A percentile compares a stretch with the other conserved stretches of the same genome.
Evolutionary conservation across 371 early-diverging fungal species (phyloP).

Genomic region (Mucor saturninus): DNA sequence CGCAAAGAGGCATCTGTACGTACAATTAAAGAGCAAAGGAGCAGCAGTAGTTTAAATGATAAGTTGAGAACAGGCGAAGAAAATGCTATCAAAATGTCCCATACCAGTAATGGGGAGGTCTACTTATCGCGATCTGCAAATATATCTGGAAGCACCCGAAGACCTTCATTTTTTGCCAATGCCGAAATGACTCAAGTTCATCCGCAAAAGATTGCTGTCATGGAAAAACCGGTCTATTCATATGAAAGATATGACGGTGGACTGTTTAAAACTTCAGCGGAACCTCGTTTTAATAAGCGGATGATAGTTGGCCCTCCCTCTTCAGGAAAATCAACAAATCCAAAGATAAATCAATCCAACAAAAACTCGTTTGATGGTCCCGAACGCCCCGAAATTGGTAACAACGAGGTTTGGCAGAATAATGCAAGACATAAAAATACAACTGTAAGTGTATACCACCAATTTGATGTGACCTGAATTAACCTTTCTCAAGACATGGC

Average conservation of each 20-base stretch:
- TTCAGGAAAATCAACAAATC: conserved; percentile 11
- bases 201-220: not conserved
- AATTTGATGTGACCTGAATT: not conserved
- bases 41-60: conserved; percentile 50
- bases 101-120: conserved; percentile 28
- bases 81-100: conserved; percentile 8
- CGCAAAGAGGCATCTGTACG: not conserved
- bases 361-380: conserved; percentile 42
- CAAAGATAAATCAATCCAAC: conserved; percentile 19
- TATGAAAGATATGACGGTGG: conserved; percentile 63
- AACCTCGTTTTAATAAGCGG: conserved; percentile 45
- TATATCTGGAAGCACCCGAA: conserved; percentile 24
- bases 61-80: conserved; percentile 27
- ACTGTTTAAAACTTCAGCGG: conserved; percentile 49
- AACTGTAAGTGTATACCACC: conserved; percentile 28
- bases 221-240: conserved; percentile 26
- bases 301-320: conserved; percentile 16
- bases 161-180: conserved; percentile 16
- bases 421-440: conserved; percentile 26
- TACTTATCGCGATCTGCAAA: conserved; percentile 53
- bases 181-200: conserved; percentile 20
- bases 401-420: conserved; percentile 17
- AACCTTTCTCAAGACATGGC: conserved; percentile 42
- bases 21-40: conserved; percentile 28
- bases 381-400: conserved; percentile 23